Base-by-base conservation (phyloP, 371 early-diverging fungal genomes). In the Mortierella sp. region DNA sequence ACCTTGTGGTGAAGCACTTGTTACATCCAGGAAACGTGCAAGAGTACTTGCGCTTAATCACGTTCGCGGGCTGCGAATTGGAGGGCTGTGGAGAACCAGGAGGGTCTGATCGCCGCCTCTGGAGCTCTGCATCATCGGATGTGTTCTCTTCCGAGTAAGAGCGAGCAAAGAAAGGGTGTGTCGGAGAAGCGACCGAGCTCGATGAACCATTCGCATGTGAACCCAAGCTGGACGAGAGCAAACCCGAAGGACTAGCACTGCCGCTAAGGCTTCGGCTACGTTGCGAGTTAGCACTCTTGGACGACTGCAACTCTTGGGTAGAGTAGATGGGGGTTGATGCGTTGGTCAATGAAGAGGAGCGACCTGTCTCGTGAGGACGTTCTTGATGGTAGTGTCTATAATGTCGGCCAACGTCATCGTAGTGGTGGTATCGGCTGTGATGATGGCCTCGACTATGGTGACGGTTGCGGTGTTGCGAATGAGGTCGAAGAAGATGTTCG, bases 1-100 rank as follows among this genome's bases (percentile, higher is more conserved):
- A 86, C 88, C 88, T 88, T 0, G 89, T 89, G 16, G 87, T 87
- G 66, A 89, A 89, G 57, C 86, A 83, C 68, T 87, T 89, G 71
- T 86, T 82, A 73, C 89, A 89, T 7, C 83, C 83, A 2, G 82
- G 83, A 60, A 74, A 83, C 9, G 75, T 77, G 68, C 87, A 89
- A 58, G 84, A 84, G 62, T 86, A 86, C 57, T 84, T 86, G 65
- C 86, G 82, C 62, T 85, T 85, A 23, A 68, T 57, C 25, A 57
- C 46, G 1, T 19, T 56, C 7, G 66, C n/a, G n/a, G n/a, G n/a
- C n/a, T n/a, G n/a, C n/a, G n/a, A n/a, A n/a, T n/a, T n/a, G n/a
- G n/a, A n/a, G n/a, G n/a, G n/a, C n/a, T n/a, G n/a, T n/a, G n/a
- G n/a, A 4, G 61, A 60, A 44, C 28, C 62, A 1, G 63, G 30